Percentiles rank a stretch among this genome's conserved stretches.
Conservation (phyloP, 2,329 filamentous ascomycete genomes). For the Fusarium sp. region DNA sequence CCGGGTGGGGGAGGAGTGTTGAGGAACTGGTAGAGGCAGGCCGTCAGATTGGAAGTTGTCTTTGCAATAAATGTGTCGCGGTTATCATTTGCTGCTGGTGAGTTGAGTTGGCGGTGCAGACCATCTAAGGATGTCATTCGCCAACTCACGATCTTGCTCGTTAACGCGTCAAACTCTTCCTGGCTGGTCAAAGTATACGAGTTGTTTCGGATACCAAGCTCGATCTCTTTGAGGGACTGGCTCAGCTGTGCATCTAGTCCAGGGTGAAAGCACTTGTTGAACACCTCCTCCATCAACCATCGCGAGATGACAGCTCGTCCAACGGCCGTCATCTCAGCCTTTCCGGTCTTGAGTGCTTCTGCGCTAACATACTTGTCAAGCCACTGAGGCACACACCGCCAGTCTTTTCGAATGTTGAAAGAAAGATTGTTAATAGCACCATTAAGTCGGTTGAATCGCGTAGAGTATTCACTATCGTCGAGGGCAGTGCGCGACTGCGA, state of each 20-base stretch:
- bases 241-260: conserved; percentile 83
- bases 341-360: conserved; percentile 87
- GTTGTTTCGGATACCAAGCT: conserved; percentile 86
- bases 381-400: conserved; percentile 85
- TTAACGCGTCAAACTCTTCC: conserved; percentile 90
- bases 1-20: conserved; percentile 82
- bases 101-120: conserved; percentile 77
- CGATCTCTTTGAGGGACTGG: conserved; percentile 83
- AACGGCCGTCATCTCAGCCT: conserved; percentile 97
- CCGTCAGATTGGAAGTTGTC: conserved; percentile 76
- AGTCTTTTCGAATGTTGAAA: conserved; percentile 96
- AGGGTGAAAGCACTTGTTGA: conserved; percentile 93
- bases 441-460: conserved; percentile 89
- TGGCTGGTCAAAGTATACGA: conserved; percentile 80
- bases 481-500: conserved; percentile 94
- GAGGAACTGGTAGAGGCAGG: conserved; percentile 79
- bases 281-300: conserved; percentile 92
- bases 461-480: conserved; percentile 94
- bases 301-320: conserved; percentile 89
- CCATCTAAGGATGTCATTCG: conserved; percentile 93
- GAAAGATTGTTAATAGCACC: conserved; percentile 94
- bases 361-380: conserved; percentile 83
- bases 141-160: conserved; percentile 91
- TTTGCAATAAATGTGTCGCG: conserved; percentile 77
- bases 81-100: conserved; percentile 74